Evolutionary conservation across 345 rosid species (phyloP), one percentile per base, ranked within the genome.

Genomic region (Citrus trifoliata): DNA sequence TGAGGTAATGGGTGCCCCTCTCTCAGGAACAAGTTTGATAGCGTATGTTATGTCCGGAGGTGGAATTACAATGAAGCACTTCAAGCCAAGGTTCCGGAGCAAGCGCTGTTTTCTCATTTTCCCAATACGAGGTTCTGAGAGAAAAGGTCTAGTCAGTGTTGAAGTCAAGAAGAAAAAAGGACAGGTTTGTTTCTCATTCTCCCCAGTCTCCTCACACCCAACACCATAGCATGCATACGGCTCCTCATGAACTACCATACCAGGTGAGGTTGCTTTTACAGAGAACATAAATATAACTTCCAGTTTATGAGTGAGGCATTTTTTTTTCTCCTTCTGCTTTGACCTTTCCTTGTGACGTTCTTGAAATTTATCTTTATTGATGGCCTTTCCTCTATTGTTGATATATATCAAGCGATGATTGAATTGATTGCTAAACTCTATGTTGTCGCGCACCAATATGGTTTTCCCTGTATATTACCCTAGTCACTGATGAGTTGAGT

Each of bases 31-130:
- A 37, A 91, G 86, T 33, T 81, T 92, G 77, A 91, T 98, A 87
- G 99, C 98, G 46, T 96, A 96, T 79, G 90, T 96, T 77, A 96
- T 94, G 97, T 96, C 98, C n/a, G 99, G 98, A 65, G 91, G 97
- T 78, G 92, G 97, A 75, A 16, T 96, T 25, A 86, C 88, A 4
- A 30, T 96, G 76, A 84, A 91, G 83, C 89, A 87, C 60, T 91
- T 96, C 76, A 92, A 85, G 87, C 94, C 93, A 68, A 82, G 85
- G 25, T 71, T 91, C 73, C 84, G 92, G 67, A 84, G 92, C 86
- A 92, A 93, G 80, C 90, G 97, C 2, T 96, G 97, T 81, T 96
- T 93, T 83, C 95, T 96, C 81, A 85, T 96, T 65, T 94, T 96
- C 85, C 99, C 97, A 4, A 83, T 96, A 72, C 93, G 68, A 67